These are phyloP conservation scores for Ramaria sp. DNA, from an alignment of 768 basidiomycete species.

Conservation along the genomic window DNA sequence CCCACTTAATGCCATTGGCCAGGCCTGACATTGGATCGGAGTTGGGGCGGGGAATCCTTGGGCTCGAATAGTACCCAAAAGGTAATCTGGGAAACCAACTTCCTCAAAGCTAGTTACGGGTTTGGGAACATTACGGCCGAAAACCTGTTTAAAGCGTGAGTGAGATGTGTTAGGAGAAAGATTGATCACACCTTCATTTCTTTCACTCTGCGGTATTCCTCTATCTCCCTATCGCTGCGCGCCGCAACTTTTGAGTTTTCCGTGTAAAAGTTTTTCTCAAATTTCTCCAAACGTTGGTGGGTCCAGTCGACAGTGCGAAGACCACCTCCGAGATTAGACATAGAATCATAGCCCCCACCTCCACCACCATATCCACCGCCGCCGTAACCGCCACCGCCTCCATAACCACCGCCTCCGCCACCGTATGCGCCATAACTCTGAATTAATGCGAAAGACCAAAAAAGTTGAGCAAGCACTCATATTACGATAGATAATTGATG, in stretches of 20 bases:
- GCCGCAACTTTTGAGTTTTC: constrained; percentile 79
- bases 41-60: constrained; percentile 90
- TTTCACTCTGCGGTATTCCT: constrained; percentile 72
- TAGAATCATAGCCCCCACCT: constrained; percentile 46
- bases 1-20: constrained; percentile 97
- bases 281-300: constrained; percentile 58
- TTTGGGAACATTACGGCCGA: constrained; percentile 79
- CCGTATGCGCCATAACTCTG: constrained; percentile 21
- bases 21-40: constrained; percentile 96
- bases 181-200: constrained; percentile 64
- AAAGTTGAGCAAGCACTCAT: not conserved
- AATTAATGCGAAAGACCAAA: not conserved
- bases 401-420: constrained; percentile 24
- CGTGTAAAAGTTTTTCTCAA: constrained; percentile 97
- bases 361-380: constrained; percentile 24
- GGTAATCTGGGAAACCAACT: constrained; percentile 91
- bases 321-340: constrained; percentile 73
- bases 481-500: not conserved
- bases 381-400: constrained; percentile 20
- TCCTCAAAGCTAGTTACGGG: constrained; percentile 92
- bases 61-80: constrained; percentile 85
- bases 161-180: not conserved
- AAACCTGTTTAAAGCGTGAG: constrained; percentile 41
- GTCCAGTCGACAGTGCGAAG: constrained; percentile 83
- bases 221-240: constrained; percentile 75